phyloP scores from a whole-genome alignment of 1,139 yeast species.

The Pichia norvegensis region DNA sequence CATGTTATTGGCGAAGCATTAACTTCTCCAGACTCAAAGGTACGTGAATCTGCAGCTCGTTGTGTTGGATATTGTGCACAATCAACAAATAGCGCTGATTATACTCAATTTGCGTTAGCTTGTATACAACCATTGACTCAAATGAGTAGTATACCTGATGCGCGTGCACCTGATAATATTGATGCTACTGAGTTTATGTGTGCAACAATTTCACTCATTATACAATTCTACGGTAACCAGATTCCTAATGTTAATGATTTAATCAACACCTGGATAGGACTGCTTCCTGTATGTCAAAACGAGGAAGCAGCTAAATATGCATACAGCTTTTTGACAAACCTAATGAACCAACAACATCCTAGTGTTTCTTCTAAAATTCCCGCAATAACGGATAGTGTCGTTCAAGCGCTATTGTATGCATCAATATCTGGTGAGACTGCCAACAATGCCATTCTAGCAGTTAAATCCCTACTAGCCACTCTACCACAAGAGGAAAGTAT shows the following conservation, averaged over 20 bases:
- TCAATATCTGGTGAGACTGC: constrained; percentile 67
- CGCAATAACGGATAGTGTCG: constrained; percentile 62
- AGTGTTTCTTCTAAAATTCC: constrained; percentile 43
- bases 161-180: constrained; percentile 75
- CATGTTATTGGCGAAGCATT: constrained; percentile 58
- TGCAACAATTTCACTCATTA: constrained; percentile 76
- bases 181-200: constrained; percentile 84
- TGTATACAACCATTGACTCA: constrained; percentile 69
- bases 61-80: constrained; percentile 85
- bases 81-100: constrained; percentile 52
- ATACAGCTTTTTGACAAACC: constrained; percentile 65
- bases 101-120: constrained; percentile 56
- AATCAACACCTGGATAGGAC: constrained; percentile 67
- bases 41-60: constrained; percentile 84
- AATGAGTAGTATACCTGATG: constrained; percentile 73
- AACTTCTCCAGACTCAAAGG: constrained; percentile 57
- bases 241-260: constrained; percentile 59
- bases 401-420: constrained; percentile 67
- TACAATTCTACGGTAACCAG: constrained; percentile 44
- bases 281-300: constrained; percentile 78
- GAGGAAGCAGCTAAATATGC: constrained; percentile 88
- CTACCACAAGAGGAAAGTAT: constrained; percentile 60
- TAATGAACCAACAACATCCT: constrained; percentile 65
- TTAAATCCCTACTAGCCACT: constrained; percentile 42
- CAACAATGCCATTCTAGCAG: constrained; percentile 51